Evolutionary conservation across 164 flowering plant species (phyloP), one percentile per base, ranked within the genome.

Genomic region (Buxus sempervirens): DNA sequence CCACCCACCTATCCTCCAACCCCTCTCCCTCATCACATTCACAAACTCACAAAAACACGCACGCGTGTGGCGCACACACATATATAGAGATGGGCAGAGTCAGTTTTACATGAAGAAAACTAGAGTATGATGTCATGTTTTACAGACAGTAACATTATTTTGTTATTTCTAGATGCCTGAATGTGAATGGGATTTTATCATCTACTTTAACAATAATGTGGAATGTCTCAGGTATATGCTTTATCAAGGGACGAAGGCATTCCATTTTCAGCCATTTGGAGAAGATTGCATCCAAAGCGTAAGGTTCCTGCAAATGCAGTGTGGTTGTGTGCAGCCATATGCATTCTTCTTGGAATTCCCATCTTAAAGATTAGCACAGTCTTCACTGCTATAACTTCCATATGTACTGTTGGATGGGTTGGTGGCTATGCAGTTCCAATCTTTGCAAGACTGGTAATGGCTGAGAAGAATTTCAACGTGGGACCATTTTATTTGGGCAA

Each of bases 381-480:
- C 24, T 88, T 88, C 79, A 85, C 82, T 0, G 90, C 90, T 25
- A 86, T 82, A 68, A 86, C 86, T 57, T 86, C 90, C 19, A 79
- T 88, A 68, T 79, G 86, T 53, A 86, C 90, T 13, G 77, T 88
- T 1, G 93, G 95, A 14, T 89, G 91, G 95, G 91, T 89, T n/a
- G 95, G 95, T 19, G 90, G 91, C 0, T 87, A 89, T 65, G 95
- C 91, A 5, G 84, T 87, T 48, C 95, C 90, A 10, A 87, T 89
- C 60, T 84, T 87, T 22, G 86, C 89, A 27, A 82, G 95, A 72
- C 71, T 87, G 88, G 82, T 82, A 20, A 89, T 84, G 88, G 64
- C 42, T 1, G 95, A 86, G 73, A 75, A 78, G 69, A 77, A 83
- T 67, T 87, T 86, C 79, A 87, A 81, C 22, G 42, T 87, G 5